Evolutionary conservation across 2,329 filamentous ascomycete genomes (phyloP).

Genomic region (Fusarium sterilihyphosum): DNA sequence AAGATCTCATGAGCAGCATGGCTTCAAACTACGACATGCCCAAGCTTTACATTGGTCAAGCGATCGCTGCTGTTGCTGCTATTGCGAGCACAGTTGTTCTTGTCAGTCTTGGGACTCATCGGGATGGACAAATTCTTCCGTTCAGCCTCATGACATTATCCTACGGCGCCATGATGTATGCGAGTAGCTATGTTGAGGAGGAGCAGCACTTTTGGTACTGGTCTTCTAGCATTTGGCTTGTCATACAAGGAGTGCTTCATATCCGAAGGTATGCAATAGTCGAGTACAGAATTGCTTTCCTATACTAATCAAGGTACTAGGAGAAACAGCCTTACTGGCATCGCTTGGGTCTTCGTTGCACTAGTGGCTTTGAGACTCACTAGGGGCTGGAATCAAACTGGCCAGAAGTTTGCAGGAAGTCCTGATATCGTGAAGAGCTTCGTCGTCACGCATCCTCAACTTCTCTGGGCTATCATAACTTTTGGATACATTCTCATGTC

Average conservation of each 20-base stretch:
- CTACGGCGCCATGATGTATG: constrained; percentile 95
- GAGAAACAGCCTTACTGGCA: constrained; percentile 41
- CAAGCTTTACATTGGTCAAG: constrained; percentile 63
- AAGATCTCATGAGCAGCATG: constrained; percentile 84
- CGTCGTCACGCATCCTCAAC: constrained; percentile 68
- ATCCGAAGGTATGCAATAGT: constrained; percentile 50
- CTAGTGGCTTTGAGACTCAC: constrained; percentile 72
- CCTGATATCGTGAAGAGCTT: constrained; percentile 84
- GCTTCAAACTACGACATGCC: constrained; percentile 90
- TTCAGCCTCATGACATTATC: constrained; percentile 64
- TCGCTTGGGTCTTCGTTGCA: constrained; percentile 54
- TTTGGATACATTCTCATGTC: constrained; percentile 73
- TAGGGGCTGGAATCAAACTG: constrained; percentile 94
- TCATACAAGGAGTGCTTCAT: constrained; percentile 61
- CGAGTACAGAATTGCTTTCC: background rate
- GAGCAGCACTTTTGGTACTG: constrained; percentile 99
- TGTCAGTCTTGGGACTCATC: constrained; percentile 15
- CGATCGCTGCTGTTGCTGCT: constrained; percentile 48
- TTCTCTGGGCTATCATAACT: constrained; percentile 80
- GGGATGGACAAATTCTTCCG: constrained; percentile 46
- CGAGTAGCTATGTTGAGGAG: constrained; percentile 96
- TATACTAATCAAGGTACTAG: constrained; percentile 33
- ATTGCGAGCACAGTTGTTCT: constrained; percentile 24
- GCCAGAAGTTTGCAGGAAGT: constrained; percentile 93
- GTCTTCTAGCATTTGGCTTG: constrained; percentile 77